These are phyloP conservation scores for Cronartium quercuum DNA, from an alignment of 1,284 basidiomycete genomes.

Conservation along the genomic window DNA sequence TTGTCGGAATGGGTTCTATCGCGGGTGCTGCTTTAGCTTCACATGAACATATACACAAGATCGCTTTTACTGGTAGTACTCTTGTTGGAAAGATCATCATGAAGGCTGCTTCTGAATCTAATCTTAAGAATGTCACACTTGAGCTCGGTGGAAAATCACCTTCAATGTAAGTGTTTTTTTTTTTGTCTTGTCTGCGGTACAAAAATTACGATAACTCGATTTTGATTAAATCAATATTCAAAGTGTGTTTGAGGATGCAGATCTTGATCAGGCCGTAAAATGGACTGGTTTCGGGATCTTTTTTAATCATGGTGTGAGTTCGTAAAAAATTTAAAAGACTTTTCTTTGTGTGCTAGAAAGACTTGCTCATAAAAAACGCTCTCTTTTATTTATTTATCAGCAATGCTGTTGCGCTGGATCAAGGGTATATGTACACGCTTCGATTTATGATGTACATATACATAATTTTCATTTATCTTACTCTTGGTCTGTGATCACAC, in stretches of 20 bases:
- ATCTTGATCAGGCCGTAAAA: constrained; percentile 67
- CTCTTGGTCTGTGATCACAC: constrained; percentile 49
- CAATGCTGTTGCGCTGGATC: constrained; percentile 78
- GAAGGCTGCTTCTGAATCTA: constrained; percentile 71
- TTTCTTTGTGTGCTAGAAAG: no score
- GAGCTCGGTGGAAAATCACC: constrained; percentile 91
- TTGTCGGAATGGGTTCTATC: constrained; percentile 64
- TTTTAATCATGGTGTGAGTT: constrained; percentile 52
- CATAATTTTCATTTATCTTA: not conserved
- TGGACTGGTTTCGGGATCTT: constrained; percentile 78
- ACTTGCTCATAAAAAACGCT: no score
- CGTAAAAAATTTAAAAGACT: no score
- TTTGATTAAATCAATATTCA: not conserved
- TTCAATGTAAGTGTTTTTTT: constrained; percentile 53
- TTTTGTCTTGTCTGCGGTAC: no score
- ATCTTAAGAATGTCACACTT: constrained; percentile 86
- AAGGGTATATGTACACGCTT: constrained; percentile 74
- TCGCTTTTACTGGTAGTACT: constrained; percentile 61
- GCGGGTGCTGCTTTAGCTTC: constrained; percentile 73
- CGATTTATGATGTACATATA: constrained; percentile 48
- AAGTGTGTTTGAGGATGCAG: constrained; percentile 53
- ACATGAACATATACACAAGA: constrained; percentile 59
- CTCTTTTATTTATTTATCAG: no score
- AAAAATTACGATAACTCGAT: no score
- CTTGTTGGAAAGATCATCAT: constrained; percentile 78